phyloP scores from a whole-genome alignment of 495 filamentous ascomycete genomes.

The Tuber borchii region DNA sequence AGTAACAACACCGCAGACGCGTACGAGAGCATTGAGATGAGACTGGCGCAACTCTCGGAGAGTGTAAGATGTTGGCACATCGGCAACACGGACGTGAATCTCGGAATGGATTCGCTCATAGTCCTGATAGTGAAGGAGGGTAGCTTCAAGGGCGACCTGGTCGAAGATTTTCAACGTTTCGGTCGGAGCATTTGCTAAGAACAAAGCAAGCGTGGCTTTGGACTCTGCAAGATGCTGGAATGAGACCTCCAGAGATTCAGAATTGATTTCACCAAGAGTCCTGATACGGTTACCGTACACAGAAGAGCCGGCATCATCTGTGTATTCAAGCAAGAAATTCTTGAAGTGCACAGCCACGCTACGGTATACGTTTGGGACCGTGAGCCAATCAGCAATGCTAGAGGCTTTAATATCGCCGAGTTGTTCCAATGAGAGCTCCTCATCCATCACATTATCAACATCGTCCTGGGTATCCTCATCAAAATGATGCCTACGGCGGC shows the following conservation, averaged over 20 bases:
- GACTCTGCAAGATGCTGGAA: slow-evolving; percentile 82
- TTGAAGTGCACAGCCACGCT: slow-evolving; percentile 96
- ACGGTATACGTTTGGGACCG: slow-evolving; percentile 79
- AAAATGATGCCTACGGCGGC: slow-evolving; percentile 69
- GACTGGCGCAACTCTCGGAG: slow-evolving; percentile 92
- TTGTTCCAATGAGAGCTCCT: slow-evolving; percentile 85
- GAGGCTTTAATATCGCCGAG: slow-evolving; percentile 89
- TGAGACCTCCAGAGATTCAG: slow-evolving; percentile 90
- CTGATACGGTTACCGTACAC: slow-evolving; percentile 91
- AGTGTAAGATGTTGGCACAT: slow-evolving; percentile 91
- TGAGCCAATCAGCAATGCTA: slow-evolving; percentile 89
- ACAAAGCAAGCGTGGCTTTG: slow-evolving; percentile 96
- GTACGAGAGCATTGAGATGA: slow-evolving; percentile 92
- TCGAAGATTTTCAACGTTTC: slow-evolving; percentile 96
- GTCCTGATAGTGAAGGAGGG: slow-evolving; percentile 89
- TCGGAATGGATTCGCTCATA: slow-evolving; percentile 97
- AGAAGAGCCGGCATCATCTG: slow-evolving; percentile 73
- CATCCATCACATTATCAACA: slow-evolving; percentile 78
- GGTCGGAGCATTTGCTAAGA: slow-evolving; percentile 88
- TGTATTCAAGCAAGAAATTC: slow-evolving; percentile 93
- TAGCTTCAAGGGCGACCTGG: slow-evolving; percentile 91
- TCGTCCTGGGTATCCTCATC: slow-evolving; percentile 94
- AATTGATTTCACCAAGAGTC: slow-evolving; percentile 91
- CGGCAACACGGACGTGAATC: slow-evolving; percentile 94
- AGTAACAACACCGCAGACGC: slow-evolving; percentile 92